phyloP scores from a whole-genome alignment of 352 stramenopile species.

The Discostella stelligera region DNA sequence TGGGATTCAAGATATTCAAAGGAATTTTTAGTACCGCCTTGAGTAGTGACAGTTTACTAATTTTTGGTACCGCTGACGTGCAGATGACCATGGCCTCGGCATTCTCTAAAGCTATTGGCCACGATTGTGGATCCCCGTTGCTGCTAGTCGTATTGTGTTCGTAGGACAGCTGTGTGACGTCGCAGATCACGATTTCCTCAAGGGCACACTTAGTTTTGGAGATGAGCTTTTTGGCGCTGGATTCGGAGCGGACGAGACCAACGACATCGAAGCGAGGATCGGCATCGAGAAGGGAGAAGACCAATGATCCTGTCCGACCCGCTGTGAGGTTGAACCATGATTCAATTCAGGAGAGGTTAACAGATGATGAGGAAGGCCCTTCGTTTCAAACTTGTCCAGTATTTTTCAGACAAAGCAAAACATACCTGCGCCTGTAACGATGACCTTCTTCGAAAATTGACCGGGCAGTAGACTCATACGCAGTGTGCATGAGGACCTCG shows the following conservation, averaged over 20 bases:
- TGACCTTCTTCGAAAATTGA: conserved; percentile 38
- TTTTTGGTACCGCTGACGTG: conserved; percentile 62
- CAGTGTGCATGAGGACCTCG: conserved; percentile 7
- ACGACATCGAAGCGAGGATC: conserved; percentile 60
- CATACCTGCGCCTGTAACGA: conserved; percentile 41
- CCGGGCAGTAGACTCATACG: conserved; percentile 33
- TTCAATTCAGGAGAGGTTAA: too few relatives aligned
- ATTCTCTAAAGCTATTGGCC: conserved; percentile 32
- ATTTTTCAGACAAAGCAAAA: neutral
- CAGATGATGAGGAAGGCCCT: neutral
- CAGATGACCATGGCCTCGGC: conserved; percentile 65
- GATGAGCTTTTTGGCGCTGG: conserved; percentile 52
- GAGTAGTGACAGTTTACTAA: conserved; percentile 53
- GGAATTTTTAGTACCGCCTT: conserved; percentile 58
- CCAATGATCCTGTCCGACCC: conserved; percentile 58
- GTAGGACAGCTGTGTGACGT: conserved; percentile 58
- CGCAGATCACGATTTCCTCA: conserved; percentile 62
- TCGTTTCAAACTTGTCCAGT: too few relatives aligned
- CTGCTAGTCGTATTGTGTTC: conserved; percentile 13
- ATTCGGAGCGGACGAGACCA: conserved; percentile 55
- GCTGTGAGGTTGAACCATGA: conserved; percentile 13
- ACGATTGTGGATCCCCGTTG: conserved; percentile 4
- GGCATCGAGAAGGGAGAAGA: conserved; percentile 57
- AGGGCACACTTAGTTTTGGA: conserved; percentile 43
- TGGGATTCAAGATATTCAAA: conserved; percentile 47